Evolutionary conservation across 2,329 filamentous ascomycete species (phyloP), one percentile per base, ranked within the genome.

Genomic region (Nannizziopsis barbatae): DNA sequence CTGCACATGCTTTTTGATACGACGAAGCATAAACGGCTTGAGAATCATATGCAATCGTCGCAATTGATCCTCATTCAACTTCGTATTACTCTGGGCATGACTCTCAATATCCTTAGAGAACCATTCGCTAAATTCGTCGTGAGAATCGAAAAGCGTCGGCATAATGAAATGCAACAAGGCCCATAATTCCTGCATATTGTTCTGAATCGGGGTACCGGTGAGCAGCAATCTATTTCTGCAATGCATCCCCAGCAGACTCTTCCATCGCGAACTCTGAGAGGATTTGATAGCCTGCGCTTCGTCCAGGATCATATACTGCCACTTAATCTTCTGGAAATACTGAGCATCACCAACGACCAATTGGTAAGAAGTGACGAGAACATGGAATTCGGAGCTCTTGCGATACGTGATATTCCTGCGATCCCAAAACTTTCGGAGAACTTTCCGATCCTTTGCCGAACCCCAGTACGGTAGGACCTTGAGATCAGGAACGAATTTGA

Each of bases 1-100:
- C 66, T 98, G 92, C 43, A 98, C 92, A 65, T 98, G 90, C 72
- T 96, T 96, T 80, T 98, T 98, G 69, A 98, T 87, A 79, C 92
- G 90, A 59, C 92, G 86, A 65, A 98, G 79, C 92, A 98, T 98
- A 74, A 98, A 98, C 0, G 92, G 92, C 71, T 98, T 96, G 56
- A 98, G 71, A 58, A 98, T 98, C 89, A 96, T 95, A 67, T 98
- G 92, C 58, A 98, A 72, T 70, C 92, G 86, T 69, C 88, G 88
- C 45, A 98, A 80, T 70, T 98, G 92, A 62, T 95, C 90, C 65
- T 98, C 92, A 61, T 98, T 98, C 51, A 98, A 82, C 65, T 96
- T 96, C n/a, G 90, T 96, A 63, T 98, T 96, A 66, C 88, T 95
- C 70, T 95, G 90, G 0, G 92, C 92, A 64, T 98, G 92, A 35